A percentile compares a stretch with the other conserved stretches of the same genome.
phyloP scores from a whole-genome alignment of 164 flowering plant species.

The Kingdonia uniflora region DNA sequence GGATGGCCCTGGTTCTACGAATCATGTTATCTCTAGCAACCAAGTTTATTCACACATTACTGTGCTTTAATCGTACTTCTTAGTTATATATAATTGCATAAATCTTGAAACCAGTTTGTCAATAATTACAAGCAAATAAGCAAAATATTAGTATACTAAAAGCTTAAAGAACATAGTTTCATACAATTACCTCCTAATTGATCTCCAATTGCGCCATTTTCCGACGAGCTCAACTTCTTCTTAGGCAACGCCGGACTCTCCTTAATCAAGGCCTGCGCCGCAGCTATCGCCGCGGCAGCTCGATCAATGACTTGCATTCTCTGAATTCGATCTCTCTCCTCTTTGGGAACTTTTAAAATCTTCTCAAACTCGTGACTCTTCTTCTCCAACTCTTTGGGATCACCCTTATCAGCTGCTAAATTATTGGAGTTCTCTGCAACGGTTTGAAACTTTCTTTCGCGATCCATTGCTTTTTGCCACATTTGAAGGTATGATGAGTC shows the following conservation, averaged over 20 bases:
- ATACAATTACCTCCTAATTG: constrained; percentile 9
- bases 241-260: constrained; percentile 19
- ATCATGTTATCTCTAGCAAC: no score
- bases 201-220: constrained; percentile 1
- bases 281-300: constrained; percentile 90
- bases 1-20: no score
- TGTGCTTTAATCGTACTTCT: no score
- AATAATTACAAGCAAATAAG: not conserved
- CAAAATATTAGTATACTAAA: not conserved
- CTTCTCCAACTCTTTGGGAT: constrained; percentile 40
- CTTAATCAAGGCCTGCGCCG: constrained; percentile 50
- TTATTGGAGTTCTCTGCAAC: constrained; percentile 24
- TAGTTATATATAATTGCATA: no score
- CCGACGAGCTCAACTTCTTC: not conserved
- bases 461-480: constrained; percentile 71
- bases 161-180: no score
- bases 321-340: constrained; percentile 80
- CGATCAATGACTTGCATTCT: constrained; percentile 84
- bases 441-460: constrained; percentile 43
- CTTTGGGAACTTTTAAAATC: constrained; percentile 59
- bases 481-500: constrained; percentile 62
- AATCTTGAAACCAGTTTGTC: not conserved
- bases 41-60: no score
- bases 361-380: constrained; percentile 57
- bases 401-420: constrained; percentile 5